These are phyloP conservation scores for Neurospora sp. DNA, from an alignment of 2,329 filamentous ascomycete genomes.

Conservation along the genomic window DNA sequence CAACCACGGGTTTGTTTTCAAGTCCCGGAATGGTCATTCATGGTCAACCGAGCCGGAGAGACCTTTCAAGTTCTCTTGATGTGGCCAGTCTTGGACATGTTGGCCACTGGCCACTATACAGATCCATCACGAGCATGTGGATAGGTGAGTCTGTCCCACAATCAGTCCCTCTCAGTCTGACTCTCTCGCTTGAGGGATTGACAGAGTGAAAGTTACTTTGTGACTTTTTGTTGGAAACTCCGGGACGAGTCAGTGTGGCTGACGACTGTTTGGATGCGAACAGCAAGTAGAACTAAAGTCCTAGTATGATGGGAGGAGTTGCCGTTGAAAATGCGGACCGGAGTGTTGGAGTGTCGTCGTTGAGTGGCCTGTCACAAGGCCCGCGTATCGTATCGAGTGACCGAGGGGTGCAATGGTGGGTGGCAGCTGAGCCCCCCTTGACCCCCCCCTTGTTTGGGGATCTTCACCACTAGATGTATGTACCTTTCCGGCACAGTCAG, in stretches of 20 bases:
- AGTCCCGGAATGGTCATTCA: background rate
- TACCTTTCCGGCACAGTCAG: background rate
- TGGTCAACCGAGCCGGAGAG: background rate
- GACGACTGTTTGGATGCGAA: background rate
- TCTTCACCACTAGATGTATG: background rate
- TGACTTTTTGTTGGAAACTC: background rate
- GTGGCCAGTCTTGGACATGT: background rate
- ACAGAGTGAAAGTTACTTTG: background rate
- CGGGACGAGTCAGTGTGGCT: background rate
- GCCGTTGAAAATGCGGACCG: background rate
- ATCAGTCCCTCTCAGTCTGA: background rate
- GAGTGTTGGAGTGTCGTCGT: background rate
- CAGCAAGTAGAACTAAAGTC: background rate
- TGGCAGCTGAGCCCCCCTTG: constrained; percentile 17
- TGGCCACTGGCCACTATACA: background rate
- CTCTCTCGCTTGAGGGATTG: background rate
- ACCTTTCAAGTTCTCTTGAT: background rate
- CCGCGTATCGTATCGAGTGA: background rate
- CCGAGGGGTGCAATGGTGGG: constrained; percentile 1
- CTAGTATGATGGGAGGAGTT: background rate
- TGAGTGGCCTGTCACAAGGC: constrained; percentile 14
- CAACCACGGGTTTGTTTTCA: background rate
- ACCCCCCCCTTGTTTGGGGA: background rate
- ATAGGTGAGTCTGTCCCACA: background rate
- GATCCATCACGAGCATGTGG: background rate